Conservation (phyloP, 805 yeast species). For the Cyberlindnera meyerae region DNA sequence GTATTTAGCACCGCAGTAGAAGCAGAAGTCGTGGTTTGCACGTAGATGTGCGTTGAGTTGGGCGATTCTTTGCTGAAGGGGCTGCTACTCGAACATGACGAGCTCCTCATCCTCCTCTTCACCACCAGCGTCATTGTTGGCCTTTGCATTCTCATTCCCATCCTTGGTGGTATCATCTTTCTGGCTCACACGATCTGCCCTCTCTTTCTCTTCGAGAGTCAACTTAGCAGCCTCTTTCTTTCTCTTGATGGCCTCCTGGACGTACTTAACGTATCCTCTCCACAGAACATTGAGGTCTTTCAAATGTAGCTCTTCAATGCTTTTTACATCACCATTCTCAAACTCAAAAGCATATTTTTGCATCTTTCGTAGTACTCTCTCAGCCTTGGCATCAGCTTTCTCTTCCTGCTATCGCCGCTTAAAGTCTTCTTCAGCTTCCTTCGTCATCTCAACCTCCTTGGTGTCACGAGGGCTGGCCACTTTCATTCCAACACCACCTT, state of each 20-base stretch:
- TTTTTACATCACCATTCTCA: conserved; percentile 29
- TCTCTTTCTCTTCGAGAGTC: conserved; percentile 5
- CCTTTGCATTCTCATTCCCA: no score
- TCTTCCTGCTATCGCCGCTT: conserved; percentile 19
- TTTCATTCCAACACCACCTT: conserved; percentile 22
- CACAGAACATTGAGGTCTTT: conserved; percentile 37
- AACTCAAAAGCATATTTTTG: conserved; percentile 39
- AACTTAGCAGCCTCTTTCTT: conserved; percentile 9
- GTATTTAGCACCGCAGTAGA: conserved; percentile 44
- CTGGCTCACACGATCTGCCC: no score
- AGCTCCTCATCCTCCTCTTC: conserved; percentile 27
- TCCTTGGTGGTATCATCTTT: no score
- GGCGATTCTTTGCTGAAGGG: conserved; percentile 27
- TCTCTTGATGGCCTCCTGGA: conserved; percentile 13
- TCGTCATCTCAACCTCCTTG: no score
- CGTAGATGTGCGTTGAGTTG: conserved; percentile 37
- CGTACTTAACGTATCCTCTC: conserved; percentile 31
- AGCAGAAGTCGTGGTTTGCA: conserved; percentile 39
- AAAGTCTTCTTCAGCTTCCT: conserved; percentile 15
- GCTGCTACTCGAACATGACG: conserved; percentile 25
- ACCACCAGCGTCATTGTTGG: no score
- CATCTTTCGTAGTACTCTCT: conserved; percentile 25
- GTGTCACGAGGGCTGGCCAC: no score
- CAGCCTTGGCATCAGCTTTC: conserved; percentile 10
- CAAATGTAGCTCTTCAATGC: conserved; percentile 24